Conservation (phyloP, 805 yeast species). For the Metschnikowia santaceciliae region DNA sequence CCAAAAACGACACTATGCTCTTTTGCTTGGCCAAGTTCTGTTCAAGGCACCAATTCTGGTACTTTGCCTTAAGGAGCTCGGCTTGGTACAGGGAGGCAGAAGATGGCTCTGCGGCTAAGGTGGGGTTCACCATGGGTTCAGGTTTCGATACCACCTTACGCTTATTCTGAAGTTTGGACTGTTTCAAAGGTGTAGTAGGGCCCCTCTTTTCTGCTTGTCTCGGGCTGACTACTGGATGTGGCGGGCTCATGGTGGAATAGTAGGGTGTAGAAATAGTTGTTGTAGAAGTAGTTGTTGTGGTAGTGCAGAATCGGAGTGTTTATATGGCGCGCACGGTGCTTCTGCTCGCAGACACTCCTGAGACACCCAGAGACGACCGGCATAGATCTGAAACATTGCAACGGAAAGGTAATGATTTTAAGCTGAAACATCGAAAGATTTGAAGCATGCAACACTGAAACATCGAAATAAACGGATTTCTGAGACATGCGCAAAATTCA, state of each 20-base stretch:
- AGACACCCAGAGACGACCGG: not conserved
- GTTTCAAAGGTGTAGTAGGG: slow-evolving; percentile 35
- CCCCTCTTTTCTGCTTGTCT: slow-evolving; percentile 25
- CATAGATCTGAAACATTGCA: not conserved
- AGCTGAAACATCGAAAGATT: no score
- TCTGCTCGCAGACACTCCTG: not conserved
- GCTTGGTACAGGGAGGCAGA: slow-evolving; percentile 5
- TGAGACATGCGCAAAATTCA: no score
- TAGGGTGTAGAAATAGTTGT: no score
- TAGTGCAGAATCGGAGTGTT: not conserved
- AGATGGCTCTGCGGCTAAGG: slow-evolving; percentile 4
- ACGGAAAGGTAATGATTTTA: not conserved
- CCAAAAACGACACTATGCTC: slow-evolving; percentile 27
- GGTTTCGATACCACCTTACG: slow-evolving; percentile 15
- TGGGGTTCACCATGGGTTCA: slow-evolving; percentile 3
- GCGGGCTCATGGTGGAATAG: not conserved
- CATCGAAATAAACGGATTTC: no score
- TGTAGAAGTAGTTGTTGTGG: not conserved
- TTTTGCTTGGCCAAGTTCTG: slow-evolving; percentile 20
- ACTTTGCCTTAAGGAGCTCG: slow-evolving; percentile 24
- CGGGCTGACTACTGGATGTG: slow-evolving; percentile 5
- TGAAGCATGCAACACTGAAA: no score
- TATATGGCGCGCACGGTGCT: not conserved
- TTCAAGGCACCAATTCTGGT: slow-evolving; percentile 30
- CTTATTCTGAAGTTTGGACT: slow-evolving; percentile 22